Base-by-base conservation (phyloP, 495 filamentous ascomycete genomes). In the Venustampulla echinocandica region DNA sequence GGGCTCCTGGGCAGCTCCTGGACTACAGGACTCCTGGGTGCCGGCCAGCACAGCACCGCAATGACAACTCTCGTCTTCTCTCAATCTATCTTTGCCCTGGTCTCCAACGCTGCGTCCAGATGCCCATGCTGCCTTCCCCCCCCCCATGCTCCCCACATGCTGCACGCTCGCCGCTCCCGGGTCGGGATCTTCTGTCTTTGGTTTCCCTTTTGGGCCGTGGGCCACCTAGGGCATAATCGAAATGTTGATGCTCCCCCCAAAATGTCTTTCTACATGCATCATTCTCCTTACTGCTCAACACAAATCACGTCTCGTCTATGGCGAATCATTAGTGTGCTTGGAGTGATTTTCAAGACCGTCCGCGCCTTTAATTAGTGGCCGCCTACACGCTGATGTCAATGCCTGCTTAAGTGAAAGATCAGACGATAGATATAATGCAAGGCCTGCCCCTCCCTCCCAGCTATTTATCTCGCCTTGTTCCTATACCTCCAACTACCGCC, bases 351-450 rank as follows among this genome's bases (percentile, higher is more conserved):
- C 45, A 47, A 47, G 41, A 48, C 44, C 41, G 47, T 54, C 55
- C 35, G 44, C 33, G 25, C 48, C 44, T 54, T 58, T 54, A 58
- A 54, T 52, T 54, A 48, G 24, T 58, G 48, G 27, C 47, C 49
- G 7, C n/a, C n/a, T 49, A 52, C 45, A 52, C 30, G 40, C 28
- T 22, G 35, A 10, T 36, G 42, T 58, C 32, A 58, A 57, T 57
- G 55, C 55, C 39, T 45, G 45, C 13, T 23, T 48, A 34, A 47
- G 25, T 40, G 21, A 49, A 44, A 54, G 47, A 54, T 54, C 55
- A 46, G 51, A 58, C 47, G 55, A 52, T 21, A 52, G 47, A 52
- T 58, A 58, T 58, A 58, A 58, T 54, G 55, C 55, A 46, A 58
- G 46, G 49, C 45, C 51, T 35, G 48, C 43, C 50, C 55, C 43